Percentiles rank a stretch among this genome's conserved stretches.
phyloP scores from a whole-genome alignment of 768 basidiomycete species.

The Trametes gibbosa region DNA sequence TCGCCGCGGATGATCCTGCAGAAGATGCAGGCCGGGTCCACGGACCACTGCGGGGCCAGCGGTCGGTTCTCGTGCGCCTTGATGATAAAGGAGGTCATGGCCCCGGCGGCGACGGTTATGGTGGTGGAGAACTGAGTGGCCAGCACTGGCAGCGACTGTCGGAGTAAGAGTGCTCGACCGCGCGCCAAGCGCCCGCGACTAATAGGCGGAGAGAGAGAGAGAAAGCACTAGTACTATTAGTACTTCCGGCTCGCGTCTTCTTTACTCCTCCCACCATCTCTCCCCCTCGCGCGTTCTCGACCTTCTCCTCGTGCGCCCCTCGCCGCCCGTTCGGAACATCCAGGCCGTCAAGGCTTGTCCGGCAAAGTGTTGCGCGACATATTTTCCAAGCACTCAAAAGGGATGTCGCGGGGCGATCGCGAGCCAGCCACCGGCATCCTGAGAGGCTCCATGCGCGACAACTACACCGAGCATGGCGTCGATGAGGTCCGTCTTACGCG shows the following conservation, averaged over 20 bases:
- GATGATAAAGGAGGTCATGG: constrained; percentile 76
- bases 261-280: not conserved
- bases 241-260: not conserved
- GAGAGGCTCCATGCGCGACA: constrained; percentile 47
- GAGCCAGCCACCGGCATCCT: constrained; percentile 25
- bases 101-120: not conserved
- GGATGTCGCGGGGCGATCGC: constrained; percentile 28
- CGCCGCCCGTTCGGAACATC: not conserved
- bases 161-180: not conserved
- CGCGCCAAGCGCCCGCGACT: no score
- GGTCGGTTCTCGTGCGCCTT: constrained; percentile 52
- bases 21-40: constrained; percentile 53
- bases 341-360: not conserved
- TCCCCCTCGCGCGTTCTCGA: not conserved
- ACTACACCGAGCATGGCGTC: constrained; percentile 53
- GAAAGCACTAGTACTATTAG: no score
- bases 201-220: no score
- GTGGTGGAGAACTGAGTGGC: not conserved
- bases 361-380: constrained; percentile 16
- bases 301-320: no score
- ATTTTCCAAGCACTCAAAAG: constrained; percentile 4
- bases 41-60: constrained; percentile 47
- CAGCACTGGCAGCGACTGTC: not conserved
- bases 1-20: constrained; percentile 60
- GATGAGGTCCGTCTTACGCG: constrained; percentile 41